Percentiles rank a stretch among this genome's conserved stretches.
Conservation (phyloP, 768 basidiomycete species). For the Russula foetens region DNA sequence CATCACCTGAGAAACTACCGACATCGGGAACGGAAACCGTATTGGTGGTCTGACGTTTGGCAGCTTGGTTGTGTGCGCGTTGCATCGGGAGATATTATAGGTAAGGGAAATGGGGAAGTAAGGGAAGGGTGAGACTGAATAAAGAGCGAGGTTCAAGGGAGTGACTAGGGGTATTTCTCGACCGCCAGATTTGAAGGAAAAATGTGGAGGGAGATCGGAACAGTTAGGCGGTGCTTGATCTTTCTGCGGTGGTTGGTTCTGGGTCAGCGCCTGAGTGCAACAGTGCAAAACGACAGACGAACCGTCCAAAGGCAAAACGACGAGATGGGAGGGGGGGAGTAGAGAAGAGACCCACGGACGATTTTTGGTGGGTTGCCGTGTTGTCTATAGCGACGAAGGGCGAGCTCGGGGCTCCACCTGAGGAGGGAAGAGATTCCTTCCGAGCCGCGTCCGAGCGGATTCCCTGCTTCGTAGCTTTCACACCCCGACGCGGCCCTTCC, state of each 20-base stretch:
- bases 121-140: neutral
- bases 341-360: neutral
- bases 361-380: neutral
- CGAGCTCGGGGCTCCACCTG: neutral
- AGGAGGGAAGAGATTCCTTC: neutral
- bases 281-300: neutral
- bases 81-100: neutral
- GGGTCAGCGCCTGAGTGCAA: neutral
- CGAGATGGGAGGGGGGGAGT: neutral
- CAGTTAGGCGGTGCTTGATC: neutral
- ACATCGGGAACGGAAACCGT: neutral
- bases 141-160: constrained; percentile 7
- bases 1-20: neutral
- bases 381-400: neutral
- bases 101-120: neutral
- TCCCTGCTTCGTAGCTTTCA: neutral
- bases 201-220: neutral
- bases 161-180: constrained; percentile 1
- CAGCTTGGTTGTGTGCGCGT: neutral
- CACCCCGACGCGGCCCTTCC: neutral
- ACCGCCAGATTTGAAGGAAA: neutral
- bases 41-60: neutral
- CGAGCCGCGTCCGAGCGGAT: neutral
- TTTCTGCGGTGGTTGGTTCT: neutral
- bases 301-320: neutral